phyloP scores from a whole-genome alignment of 257 asterid genomes.

The Nicotiana tabacum region DNA sequence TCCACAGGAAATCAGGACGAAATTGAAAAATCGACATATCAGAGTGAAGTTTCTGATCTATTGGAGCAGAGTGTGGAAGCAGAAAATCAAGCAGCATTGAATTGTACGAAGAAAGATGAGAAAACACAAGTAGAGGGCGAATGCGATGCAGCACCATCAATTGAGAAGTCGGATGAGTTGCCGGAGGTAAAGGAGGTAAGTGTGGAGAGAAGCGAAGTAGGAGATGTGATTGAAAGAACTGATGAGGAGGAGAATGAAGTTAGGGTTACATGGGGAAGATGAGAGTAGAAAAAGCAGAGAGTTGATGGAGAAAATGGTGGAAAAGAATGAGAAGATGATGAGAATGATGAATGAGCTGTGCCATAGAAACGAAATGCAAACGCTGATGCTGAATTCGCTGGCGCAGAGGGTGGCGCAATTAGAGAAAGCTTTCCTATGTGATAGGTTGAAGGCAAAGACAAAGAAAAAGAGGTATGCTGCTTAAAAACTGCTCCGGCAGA shows the following conservation, averaged over 20 bases:
- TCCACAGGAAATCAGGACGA: background rate
- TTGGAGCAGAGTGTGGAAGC: background rate
- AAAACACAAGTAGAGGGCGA: background rate
- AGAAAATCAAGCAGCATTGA: background rate
- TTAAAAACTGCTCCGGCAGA: background rate
- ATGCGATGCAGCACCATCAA: no score
- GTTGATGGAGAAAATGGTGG: constrained; percentile 48
- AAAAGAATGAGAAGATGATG: constrained; percentile 63
- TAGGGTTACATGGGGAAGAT: background rate
- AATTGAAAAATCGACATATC: background rate
- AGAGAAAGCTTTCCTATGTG: constrained; percentile 53
- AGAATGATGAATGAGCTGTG: constrained; percentile 47
- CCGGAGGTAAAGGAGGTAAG: background rate
- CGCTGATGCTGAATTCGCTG: constrained; percentile 33
- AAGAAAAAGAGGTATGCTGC: constrained; percentile 21
- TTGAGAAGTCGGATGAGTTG: no score
- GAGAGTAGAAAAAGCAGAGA: constrained; percentile 22
- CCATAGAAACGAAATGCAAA: constrained; percentile 47
- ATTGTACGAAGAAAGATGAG: background rate
- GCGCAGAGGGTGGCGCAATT: constrained; percentile 44
- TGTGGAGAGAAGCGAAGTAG: background rate
- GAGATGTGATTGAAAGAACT: background rate
- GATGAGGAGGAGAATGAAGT: background rate
- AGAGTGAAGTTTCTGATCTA: background rate
- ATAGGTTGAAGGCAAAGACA: constrained; percentile 32